These are phyloP conservation scores for Crucibulum laeve DNA, from an alignment of 768 basidiomycete species.

Conservation along the genomic window DNA sequence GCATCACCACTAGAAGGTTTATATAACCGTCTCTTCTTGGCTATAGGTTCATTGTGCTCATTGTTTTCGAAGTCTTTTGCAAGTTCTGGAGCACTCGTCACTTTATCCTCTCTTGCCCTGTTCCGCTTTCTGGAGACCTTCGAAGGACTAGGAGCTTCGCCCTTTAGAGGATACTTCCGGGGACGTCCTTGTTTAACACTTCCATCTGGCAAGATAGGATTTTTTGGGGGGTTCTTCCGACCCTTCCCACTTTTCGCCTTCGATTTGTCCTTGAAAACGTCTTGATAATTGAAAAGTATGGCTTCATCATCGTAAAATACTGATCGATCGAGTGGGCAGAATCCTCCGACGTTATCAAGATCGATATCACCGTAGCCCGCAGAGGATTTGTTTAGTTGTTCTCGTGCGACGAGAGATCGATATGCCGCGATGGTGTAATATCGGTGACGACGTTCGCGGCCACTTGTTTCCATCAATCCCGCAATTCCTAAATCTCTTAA, in stretches of 20 bases:
- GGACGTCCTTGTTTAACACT: conserved; percentile 57
- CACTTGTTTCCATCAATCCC: conserved; percentile 74
- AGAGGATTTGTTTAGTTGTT: conserved; percentile 55
- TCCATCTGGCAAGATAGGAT: conserved; percentile 46
- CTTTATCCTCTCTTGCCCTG: conserved; percentile 15
- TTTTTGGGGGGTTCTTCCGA: conserved; percentile 32
- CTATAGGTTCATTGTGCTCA: not conserved
- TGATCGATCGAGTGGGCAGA: conserved; percentile 34
- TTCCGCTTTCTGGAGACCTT: conserved; percentile 7
- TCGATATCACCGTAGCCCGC: conserved; percentile 42
- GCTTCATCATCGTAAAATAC: conserved; percentile 52
- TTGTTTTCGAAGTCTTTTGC: not conserved
- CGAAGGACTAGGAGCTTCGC: conserved; percentile 3
- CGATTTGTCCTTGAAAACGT: conserved; percentile 38
- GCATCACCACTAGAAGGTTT: no score
- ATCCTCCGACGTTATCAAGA: conserved; percentile 49
- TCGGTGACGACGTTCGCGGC: conserved; percentile 82
- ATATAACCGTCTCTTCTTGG: not conserved
- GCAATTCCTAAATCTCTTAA: conserved; percentile 67
- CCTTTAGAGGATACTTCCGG: conserved; percentile 30
- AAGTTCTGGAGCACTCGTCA: conserved; percentile 10
- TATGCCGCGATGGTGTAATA: conserved; percentile 78
- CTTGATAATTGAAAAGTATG: conserved; percentile 42
- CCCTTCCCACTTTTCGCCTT: conserved; percentile 22
- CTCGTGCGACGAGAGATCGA: conserved; percentile 52